Evolutionary conservation across 257 asterid species (phyloP).

Genomic region (Solanum neorickii): DNA sequence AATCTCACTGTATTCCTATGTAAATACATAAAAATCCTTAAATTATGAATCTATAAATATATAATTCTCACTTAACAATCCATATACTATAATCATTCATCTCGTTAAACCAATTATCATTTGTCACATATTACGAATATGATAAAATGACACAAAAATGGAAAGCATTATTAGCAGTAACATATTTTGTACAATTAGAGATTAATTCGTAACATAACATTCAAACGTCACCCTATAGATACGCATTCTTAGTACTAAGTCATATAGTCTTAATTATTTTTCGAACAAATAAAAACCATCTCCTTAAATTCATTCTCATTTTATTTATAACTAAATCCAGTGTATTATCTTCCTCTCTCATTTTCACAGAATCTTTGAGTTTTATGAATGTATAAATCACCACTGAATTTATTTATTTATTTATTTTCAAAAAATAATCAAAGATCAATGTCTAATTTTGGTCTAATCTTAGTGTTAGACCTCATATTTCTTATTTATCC

Average conservation of each 20-base stretch:
- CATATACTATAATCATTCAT: background rate
- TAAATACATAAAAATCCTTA: background rate
- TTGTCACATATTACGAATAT: background rate
- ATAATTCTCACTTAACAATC: background rate
- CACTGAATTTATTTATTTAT: background rate
- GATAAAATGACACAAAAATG: background rate
- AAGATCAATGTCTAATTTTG: constrained; percentile 14
- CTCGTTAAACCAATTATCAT: background rate
- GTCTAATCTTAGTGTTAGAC: constrained; percentile 10
- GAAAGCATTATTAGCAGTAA: background rate
- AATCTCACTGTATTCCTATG: background rate
- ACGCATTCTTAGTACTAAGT: constrained; percentile 18
- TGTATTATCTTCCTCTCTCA: background rate
- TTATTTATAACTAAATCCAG: background rate
- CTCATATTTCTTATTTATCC: constrained; percentile 13
- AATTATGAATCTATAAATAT: background rate
- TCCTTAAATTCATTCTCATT: background rate
- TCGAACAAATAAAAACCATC: background rate
- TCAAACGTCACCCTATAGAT: constrained; percentile 6
- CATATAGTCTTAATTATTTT: constrained; percentile 1
- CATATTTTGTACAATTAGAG: background rate
- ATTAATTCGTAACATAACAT: background rate
- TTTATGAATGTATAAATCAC: background rate
- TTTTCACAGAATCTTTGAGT: background rate
- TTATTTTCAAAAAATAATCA: background rate